Conservation (phyloP, 768 basidiomycete species). For the Tulasnella sp. region DNA sequence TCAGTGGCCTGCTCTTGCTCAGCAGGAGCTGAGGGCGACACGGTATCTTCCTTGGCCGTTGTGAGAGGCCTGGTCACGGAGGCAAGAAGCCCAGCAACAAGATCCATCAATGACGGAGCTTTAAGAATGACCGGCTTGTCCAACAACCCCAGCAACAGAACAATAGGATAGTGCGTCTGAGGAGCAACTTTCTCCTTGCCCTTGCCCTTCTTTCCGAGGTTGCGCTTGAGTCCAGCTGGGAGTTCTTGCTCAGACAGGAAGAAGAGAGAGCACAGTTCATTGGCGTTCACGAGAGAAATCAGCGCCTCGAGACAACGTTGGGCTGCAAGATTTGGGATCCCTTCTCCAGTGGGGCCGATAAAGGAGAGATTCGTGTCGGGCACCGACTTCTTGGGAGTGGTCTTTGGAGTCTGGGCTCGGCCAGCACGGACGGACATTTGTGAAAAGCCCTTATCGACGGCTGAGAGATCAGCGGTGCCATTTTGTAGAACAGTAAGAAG, state of each 20-base stretch:
- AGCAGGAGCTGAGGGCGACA: neutral
- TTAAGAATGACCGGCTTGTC: slow-evolving; percentile 85
- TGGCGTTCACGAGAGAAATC: slow-evolving; percentile 81
- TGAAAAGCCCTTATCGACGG: slow-evolving; percentile 91
- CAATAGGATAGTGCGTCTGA: slow-evolving; percentile 88
- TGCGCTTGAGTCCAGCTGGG: slow-evolving; percentile 71
- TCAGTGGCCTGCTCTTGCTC: slow-evolving; percentile 3
- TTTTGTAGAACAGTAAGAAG: slow-evolving; percentile 94
- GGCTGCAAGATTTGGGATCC: slow-evolving; percentile 88
- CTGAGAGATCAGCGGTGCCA: slow-evolving; percentile 87
- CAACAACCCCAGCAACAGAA: slow-evolving; percentile 82
- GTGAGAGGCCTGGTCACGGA: slow-evolving; percentile 84
- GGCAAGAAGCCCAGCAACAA: slow-evolving; percentile 83
- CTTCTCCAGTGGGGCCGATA: slow-evolving; percentile 65
- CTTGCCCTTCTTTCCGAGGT: slow-evolving; percentile 82
- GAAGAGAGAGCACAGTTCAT: slow-evolving; percentile 84
- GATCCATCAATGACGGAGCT: slow-evolving; percentile 90
- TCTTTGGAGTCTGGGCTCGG: slow-evolving; percentile 50
- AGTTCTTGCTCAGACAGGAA: slow-evolving; percentile 96
- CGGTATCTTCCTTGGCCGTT: slow-evolving; percentile 46
- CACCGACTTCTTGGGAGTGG: slow-evolving; percentile 62
- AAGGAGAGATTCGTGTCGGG: slow-evolving; percentile 45
- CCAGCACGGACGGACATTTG: slow-evolving; percentile 77
- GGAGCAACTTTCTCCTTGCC: slow-evolving; percentile 87
- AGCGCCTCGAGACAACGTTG: slow-evolving; percentile 93